Base-by-base conservation (phyloP, 495 filamentous ascomycete genomes). In the Diplogelasinospora grovesii region DNA sequence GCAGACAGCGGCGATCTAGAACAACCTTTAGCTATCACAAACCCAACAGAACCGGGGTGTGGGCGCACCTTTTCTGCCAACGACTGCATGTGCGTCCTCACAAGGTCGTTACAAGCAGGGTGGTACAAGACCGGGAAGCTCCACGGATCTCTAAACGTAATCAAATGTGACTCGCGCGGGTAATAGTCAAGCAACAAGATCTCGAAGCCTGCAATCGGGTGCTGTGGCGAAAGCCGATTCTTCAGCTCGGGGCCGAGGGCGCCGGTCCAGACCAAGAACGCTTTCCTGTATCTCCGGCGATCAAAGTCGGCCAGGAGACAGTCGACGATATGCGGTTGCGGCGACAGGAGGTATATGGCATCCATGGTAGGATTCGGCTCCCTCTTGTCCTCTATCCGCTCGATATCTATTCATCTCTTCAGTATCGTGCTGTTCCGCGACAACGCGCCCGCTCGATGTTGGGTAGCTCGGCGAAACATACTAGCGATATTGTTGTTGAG, bases 41-140 rank as follows among this genome's bases (percentile, higher is more conserved):
- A 8, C 13, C 29, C 3, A 8, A 18, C n/a, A 13, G 16, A 10
- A 23, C 26, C 13, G 3, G 10, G 21, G 34, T 14, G 14, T 22
- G 34, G 34, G 24, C 66, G 27, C 66, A 94, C 88, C 78, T 93
- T 96, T 56, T 88, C 83, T 13, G 93, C 86, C 14, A 97, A 63
- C 19, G 78, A 73, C 54, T 84, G 74, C 67, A 98, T 74, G 52
- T 98, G 90, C 27, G 71, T 69, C 26, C 78, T 73, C 24, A 97
- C 81, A 31, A 96, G 71, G 45, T 82, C 71, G 54, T 89, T 90
- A 62, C 93, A 97, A 34, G 72, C 75, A 8, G 92, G 90, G 57
- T 97, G 89, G 67, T 83, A 98, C 36, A 98, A 64, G 8, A 90
- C 75, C 3, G 87, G 89, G 56, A 97, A 97, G 63, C 89, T 95